Base-by-base conservation (phyloP, 2,329 filamentous ascomycete species). In the Periconia sp. region DNA sequence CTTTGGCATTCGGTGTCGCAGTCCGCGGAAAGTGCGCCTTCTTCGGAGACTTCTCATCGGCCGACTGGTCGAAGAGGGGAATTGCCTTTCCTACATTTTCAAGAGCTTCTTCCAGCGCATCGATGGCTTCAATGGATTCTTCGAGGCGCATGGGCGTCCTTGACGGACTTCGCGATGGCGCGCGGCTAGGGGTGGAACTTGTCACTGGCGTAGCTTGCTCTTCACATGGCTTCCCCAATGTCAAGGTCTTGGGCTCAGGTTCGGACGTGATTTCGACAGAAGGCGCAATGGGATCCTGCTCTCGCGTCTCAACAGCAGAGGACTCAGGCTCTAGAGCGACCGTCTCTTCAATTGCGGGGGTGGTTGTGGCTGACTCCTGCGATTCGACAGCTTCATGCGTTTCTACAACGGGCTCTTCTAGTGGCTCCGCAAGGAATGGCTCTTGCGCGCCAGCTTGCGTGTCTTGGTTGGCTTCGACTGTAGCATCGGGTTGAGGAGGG, bases 81-180 rank as follows among this genome's bases (percentile, higher is more conserved):
- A 77, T 60, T 3, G 62, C 63, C 35, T 71, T 61, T 49, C 70
- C 59, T 50, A 79, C 63, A 28, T 75, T 69, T 40, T 80, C 77
- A 2, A 80, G 68, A 6, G 74, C 77, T 40, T 81, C 77, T 43
- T 80, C 76, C 6, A 79, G 67, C 3, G 70, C 73, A 51, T 81
- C 78, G 24, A 79, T 67, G 4, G 76, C 78, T 40, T 74, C 72
- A 21, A 80, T 74, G 3, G 76, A 75, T 44, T 77, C 71, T 49
- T 78, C 73, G 19, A 70, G 57, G 6, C 63, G 63, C 55, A 70
- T 67, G 8, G 66, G 63, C 16, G 59, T 59, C 39, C 54, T 65
- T 10, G 60, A 55, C 1, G 56, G 55, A 29, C 53, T 49, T 19
- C 35, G 42, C 4, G 50, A 52, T 9, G 49, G 46, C 17, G 57